Base-by-base conservation (phyloP, 129 eudicot genomes). In the Deinandra increscens region DNA sequence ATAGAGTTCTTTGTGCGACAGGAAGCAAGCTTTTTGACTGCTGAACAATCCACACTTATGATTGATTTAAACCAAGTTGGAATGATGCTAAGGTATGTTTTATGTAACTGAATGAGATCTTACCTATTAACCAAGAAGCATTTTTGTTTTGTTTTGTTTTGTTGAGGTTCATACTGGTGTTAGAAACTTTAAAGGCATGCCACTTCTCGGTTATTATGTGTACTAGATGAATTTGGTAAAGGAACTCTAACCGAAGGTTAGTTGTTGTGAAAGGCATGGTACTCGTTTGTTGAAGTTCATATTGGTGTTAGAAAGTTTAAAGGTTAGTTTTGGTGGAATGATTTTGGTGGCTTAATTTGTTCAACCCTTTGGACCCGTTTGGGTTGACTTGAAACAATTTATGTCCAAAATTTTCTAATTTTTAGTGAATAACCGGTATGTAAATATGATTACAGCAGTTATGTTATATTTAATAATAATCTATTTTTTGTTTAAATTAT, bases 231-330 rank as follows among this genome's bases (percentile, higher is more conserved):
- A 26, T 26, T 26, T 26, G 31, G 31, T 3, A 91, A 91, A 66
- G 97, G 97, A 62, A 91, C 97, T 48, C 94, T 91, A 45, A 80
- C 91, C 15, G 93, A 88, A 82, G 97, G 97, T 91, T 72, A 78
- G 81, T 33, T 51, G 20, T 77, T 26, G 51, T 54, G 60, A 56
- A 50, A 66, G 41, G 13, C 18, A 19, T 26, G 46, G 59, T 33
- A 26, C 31, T 26, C 3, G 31, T 26, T 26, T 26, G 31, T 26
- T 26, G 31, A 26, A 26, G 31, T 26, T 26, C 31, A 26, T 26
- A 26, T 3, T 26, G 31, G 31, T 26, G 31, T 26, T 26, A 26
- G 31, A 26, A 26, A 26, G 31, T 26, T 26, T 26, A 26, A 26
- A 26, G 31, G 31, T 26, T 26, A 26, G 31, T 26, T 26, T 44